phyloP scores from a whole-genome alignment of 768 basidiomycete genomes.

The Epithele typhae region DNA sequence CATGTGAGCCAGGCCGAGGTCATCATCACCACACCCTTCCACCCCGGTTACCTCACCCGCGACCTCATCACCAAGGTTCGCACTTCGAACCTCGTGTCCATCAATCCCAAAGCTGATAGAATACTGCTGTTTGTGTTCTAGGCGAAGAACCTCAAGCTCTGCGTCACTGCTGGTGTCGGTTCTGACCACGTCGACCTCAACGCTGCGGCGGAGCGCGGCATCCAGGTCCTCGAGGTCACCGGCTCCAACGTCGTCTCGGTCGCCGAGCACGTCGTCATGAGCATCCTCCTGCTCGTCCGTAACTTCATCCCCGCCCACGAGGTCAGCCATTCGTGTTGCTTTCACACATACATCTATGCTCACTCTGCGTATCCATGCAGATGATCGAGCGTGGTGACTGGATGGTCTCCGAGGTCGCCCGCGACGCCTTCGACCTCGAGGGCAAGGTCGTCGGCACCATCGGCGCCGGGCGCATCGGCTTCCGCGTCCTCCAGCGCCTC shows the following conservation, averaged over 20 bases:
- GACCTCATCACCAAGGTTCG: constrained; percentile 58
- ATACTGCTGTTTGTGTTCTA: background rate
- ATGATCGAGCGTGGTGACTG: constrained; percentile 85
- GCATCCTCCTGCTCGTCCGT: constrained; percentile 84
- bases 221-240: constrained; percentile 68
- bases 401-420: constrained; percentile 79
- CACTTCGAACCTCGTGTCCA: no score
- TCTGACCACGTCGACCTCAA: constrained; percentile 90
- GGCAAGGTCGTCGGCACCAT: constrained; percentile 91
- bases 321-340: constrained; percentile 31
- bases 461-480: constrained; percentile 77
- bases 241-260: constrained; percentile 91
- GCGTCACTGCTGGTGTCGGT: constrained; percentile 88
- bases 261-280: constrained; percentile 89
- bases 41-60: constrained; percentile 77
- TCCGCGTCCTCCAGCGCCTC: constrained; percentile 78
- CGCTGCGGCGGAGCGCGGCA: constrained; percentile 73
- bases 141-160: constrained; percentile 86
- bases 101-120: no score
- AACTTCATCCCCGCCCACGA: constrained; percentile 89
- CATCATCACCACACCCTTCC: constrained; percentile 82
- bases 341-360: background rate
- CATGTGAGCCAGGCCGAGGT: constrained; percentile 55
- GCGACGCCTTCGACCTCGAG: constrained; percentile 86
- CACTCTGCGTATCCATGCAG: constrained; percentile 26